A percentile compares a stretch with the other conserved stretches of the same genome.
Evolutionary conservation across 306 rosid species (phyloP).

Genomic region (Chamaecrista fasciculata): DNA sequence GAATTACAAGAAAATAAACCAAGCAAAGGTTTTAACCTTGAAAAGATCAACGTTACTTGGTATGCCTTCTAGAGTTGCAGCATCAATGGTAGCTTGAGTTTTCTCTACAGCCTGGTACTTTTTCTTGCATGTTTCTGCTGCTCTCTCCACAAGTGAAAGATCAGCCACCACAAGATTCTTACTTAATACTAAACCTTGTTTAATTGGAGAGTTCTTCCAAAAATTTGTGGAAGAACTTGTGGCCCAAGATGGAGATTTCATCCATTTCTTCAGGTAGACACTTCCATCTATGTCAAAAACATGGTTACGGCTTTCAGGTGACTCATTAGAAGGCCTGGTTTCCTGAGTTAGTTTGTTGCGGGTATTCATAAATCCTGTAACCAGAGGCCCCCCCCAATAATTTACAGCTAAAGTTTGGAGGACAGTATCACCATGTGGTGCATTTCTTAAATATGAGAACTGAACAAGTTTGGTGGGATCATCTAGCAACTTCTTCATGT

Average conservation of each 20-base stretch:
- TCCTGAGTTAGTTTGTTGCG: slow-evolving; percentile 39
- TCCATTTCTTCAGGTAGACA: slow-evolving; percentile 85
- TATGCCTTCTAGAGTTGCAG: slow-evolving; percentile 90
- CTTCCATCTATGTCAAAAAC: slow-evolving; percentile 91
- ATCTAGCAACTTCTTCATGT: slow-evolving; percentile 69
- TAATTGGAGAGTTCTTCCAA: slow-evolving; percentile 71
- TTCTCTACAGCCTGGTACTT: slow-evolving; percentile 62
- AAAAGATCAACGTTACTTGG: slow-evolving; percentile 97
- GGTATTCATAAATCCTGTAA: slow-evolving; percentile 46
- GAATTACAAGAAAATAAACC: slow-evolving; percentile 12
- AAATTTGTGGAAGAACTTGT: slow-evolving; percentile 62
- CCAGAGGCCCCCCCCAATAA: slow-evolving; percentile 82
- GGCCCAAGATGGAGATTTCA: slow-evolving; percentile 79
- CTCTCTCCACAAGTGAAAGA: slow-evolving; percentile 66
- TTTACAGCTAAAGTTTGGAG: slow-evolving; percentile 82
- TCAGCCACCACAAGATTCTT: slow-evolving; percentile 84
- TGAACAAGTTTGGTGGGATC: slow-evolving; percentile 89
- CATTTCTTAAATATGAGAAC: slow-evolving; percentile 66
- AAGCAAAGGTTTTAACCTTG: slow-evolving; percentile 56
- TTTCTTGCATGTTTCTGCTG: slow-evolving; percentile 62
- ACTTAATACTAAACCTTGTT: slow-evolving; percentile 73
- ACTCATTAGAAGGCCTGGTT: slow-evolving; percentile 45
- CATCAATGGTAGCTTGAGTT: slow-evolving; percentile 95
- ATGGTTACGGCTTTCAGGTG: slow-evolving; percentile 50
- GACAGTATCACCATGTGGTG: slow-evolving; percentile 78